Percentiles rank a stretch among this genome's conserved stretches.
Evolutionary conservation across 345 rosid genomes (phyloP).

Genomic region (Eucalyptus marginata): DNA sequence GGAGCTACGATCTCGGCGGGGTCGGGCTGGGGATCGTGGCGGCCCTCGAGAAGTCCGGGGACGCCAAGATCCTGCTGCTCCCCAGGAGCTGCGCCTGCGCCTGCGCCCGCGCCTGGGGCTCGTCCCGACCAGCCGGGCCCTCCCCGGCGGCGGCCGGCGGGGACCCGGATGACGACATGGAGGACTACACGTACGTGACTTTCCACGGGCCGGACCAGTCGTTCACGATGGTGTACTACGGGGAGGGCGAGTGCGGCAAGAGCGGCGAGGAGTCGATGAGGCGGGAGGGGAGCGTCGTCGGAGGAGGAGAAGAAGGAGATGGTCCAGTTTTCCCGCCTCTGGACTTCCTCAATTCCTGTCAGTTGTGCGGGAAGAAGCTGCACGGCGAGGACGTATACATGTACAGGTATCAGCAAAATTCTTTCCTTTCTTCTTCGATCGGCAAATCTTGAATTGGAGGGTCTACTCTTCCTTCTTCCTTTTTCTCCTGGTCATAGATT

Average conservation of each 20-base stretch:
- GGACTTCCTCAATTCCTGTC: slow-evolving; percentile 54
- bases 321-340: slow-evolving; percentile 20
- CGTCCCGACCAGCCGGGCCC: background rate
- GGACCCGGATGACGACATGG: slow-evolving; percentile 24
- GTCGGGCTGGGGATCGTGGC: slow-evolving; percentile 79
- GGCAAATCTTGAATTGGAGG: background rate
- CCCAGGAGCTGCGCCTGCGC: slow-evolving; percentile 11
- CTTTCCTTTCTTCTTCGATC: background rate
- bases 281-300: slow-evolving; percentile 6
- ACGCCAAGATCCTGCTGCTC: slow-evolving; percentile 4
- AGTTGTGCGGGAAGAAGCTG: slow-evolving; percentile 59
- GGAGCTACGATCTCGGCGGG: slow-evolving; percentile 40
- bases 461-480: background rate
- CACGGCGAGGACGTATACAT: slow-evolving; percentile 69
- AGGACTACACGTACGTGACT: slow-evolving; percentile 57
- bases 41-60: slow-evolving; percentile 48
- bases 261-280: background rate
- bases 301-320: background rate
- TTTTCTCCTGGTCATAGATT: background rate
- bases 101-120: background rate
- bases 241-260: slow-evolving; percentile 12
- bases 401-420: slow-evolving; percentile 43
- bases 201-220: slow-evolving; percentile 34
- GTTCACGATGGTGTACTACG: slow-evolving; percentile 42
- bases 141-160: background rate